Conservation (phyloP, 2,329 filamentous ascomycete species). For the Nakataea oryzae region DNA sequence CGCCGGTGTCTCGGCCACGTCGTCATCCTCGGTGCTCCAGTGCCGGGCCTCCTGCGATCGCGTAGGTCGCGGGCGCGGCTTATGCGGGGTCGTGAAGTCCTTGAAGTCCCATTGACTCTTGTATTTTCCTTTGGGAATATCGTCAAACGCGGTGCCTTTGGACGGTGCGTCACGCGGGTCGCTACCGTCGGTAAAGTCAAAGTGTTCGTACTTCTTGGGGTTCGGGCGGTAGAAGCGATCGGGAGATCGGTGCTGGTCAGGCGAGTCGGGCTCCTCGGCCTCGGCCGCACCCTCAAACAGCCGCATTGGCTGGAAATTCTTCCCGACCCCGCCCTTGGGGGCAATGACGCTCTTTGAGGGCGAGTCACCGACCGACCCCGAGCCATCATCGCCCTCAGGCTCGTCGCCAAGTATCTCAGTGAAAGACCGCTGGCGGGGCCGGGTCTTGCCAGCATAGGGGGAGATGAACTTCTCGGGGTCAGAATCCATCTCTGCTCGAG, state of each 20-base stretch:
- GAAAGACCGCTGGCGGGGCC: constrained; percentile 54
- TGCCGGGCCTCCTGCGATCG: constrained; percentile 64
- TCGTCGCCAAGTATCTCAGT: constrained; percentile 58
- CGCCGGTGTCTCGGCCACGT: constrained; percentile 45
- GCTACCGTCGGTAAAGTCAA: constrained; percentile 64
- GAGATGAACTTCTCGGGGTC: constrained; percentile 21
- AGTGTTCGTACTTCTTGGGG: constrained; percentile 75
- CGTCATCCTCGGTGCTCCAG: constrained; percentile 64
- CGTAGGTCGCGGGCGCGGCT: constrained; percentile 51
- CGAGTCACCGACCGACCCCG: constrained; percentile 18
- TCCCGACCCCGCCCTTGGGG: constrained; percentile 44
- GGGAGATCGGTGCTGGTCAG: constrained; percentile 26
- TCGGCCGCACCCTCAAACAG: constrained; percentile 41
- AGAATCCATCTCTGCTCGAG: constrained; percentile 52
- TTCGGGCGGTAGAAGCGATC: constrained; percentile 51
- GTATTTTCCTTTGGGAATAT: constrained; percentile 49
- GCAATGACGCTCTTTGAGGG: constrained; percentile 29
- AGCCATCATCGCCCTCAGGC: constrained; percentile 13
- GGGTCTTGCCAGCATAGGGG: constrained; percentile 40
- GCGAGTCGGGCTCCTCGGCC: constrained; percentile 24
- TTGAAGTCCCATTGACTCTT: constrained; percentile 76
- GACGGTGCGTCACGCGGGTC: constrained; percentile 37
- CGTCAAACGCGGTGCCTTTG: constrained; percentile 26
- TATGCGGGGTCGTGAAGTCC: constrained; percentile 77
- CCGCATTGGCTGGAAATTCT: constrained; percentile 52